Base-by-base conservation (phyloP, 345 rosid genomes). In the Salix caprea region DNA sequence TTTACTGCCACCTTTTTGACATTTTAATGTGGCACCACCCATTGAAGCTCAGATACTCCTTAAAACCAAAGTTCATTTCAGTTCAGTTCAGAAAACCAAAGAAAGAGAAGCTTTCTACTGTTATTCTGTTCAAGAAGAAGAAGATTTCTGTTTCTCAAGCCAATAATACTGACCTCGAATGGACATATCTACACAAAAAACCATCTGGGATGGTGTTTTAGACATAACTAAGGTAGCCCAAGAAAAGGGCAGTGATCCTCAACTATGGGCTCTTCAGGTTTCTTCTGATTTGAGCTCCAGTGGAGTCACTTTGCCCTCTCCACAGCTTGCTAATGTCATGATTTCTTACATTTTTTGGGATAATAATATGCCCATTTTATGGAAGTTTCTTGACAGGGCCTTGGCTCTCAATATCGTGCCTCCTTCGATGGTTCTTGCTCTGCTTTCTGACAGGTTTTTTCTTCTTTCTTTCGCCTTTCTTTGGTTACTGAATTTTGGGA, bases 181-280 rank as follows among this genome's bases (percentile, higher is more conserved):
- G 79, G 73, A 60, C 39, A 54, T 44, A 11, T 76, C 68, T 24
- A 26, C 40, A 3, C 67, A 54, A 56, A 76, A 26, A 26, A 42
- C n/a, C 26, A 18, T 76, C 4, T 76, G 79, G 79, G 67, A 76
- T 60, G 13, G 36, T 58, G 88, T 92, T 72, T 34, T 84, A 76
- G 88, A 87, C 78, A 73, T 82, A 65, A 90, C 94, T 72, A 89
- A 87, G 87, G 72, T 82, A 37, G 94, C 94, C 23, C 90, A 92
- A 87, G 87, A 82, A 71, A 86, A 80, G 88, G 91, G 90, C 82
- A 75, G 46, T 28, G 98, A 92, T 79, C 98, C 95, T 8, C 74
- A 85, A 42, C 83, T 82, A 30, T 92, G 98, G 97, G 95, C 92
- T 81, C 75, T 87, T 70, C 88, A 89, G 78, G 89, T 92, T 65